phyloP scores from a whole-genome alignment of 768 basidiomycete species.

The Hypsizygus marmoreus region DNA sequence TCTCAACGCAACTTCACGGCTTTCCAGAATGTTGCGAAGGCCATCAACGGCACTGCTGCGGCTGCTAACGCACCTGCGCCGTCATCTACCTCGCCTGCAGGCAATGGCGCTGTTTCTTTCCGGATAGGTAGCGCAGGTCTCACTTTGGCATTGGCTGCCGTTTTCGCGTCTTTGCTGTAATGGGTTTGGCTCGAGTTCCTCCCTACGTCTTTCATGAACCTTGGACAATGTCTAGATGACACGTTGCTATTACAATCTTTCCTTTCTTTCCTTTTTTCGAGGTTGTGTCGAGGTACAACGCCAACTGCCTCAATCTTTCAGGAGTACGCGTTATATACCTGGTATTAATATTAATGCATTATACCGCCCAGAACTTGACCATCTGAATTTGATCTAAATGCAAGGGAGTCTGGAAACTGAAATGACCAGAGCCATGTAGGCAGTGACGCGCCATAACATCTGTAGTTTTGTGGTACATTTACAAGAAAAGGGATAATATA shows the following conservation, averaged over 20 bases:
- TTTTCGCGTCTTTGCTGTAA: conserved; percentile 38
- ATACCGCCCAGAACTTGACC: not conserved
- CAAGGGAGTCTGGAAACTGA: not conserved
- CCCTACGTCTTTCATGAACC: conserved; percentile 21
- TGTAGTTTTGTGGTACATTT: not conserved
- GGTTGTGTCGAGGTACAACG: conserved; percentile 19
- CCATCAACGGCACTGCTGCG: conserved; percentile 52
- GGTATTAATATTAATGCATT: conserved; percentile 14
- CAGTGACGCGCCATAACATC: not conserved
- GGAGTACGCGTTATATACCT: conserved; percentile 17
- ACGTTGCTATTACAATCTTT: conserved; percentile 18
- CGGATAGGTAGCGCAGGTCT: conserved; percentile 34
- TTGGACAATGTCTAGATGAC: conserved; percentile 28
- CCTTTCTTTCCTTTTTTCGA: conserved; percentile 17
- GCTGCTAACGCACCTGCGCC: conserved; percentile 31
- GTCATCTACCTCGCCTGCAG: conserved; percentile 16
- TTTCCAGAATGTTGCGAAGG: conserved; percentile 56
- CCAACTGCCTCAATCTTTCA: conserved; percentile 14
- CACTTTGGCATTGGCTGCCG: conserved; percentile 27
- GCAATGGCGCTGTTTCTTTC: conserved; percentile 34
- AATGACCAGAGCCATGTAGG: not conserved
- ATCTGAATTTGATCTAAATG: not conserved
- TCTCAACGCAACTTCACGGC: conserved; percentile 54
- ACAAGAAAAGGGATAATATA: no score
- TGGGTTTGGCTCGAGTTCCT: conserved; percentile 3